These are phyloP conservation scores for Bipolaris oryzae DNA, from an alignment of 2,329 filamentous ascomycete genomes.

Conservation along the genomic window DNA sequence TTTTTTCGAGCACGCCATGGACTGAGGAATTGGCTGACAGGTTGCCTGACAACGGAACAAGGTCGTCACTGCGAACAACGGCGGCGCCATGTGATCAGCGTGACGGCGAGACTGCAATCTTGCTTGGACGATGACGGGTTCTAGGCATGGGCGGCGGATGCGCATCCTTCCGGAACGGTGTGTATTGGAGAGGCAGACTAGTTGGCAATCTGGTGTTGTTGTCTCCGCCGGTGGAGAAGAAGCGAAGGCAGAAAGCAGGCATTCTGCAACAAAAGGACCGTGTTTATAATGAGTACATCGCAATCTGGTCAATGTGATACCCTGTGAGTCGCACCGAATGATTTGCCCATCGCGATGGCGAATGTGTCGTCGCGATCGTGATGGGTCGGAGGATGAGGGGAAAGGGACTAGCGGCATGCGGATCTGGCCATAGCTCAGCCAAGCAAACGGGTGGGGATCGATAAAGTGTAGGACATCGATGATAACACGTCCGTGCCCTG, in stretches of 20 bases:
- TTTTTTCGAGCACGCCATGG: conserved; percentile 9
- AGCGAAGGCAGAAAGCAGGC: background rate
- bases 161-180: conserved; percentile 7
- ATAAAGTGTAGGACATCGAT: conserved; percentile 35
- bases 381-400: conserved; percentile 17
- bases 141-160: conserved; percentile 11
- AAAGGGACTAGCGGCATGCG: conserved; percentile 23
- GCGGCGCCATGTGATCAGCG: conserved; percentile 5
- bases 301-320: conserved; percentile 15
- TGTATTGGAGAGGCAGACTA: background rate
- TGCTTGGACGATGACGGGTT: conserved; percentile 4
- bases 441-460: conserved; percentile 30
- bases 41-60: conserved; percentile 9
- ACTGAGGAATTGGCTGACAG: conserved; percentile 17
- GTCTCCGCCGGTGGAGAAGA: conserved; percentile 1
- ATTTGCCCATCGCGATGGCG: conserved; percentile 17
- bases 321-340: conserved; percentile 17
- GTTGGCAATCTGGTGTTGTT: background rate
- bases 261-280: conserved; percentile 4
- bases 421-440: conserved; percentile 18
- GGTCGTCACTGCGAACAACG: conserved; percentile 1
- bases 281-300: conserved; percentile 13
- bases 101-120: conserved; percentile 9
- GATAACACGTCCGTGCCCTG: conserved; percentile 9
- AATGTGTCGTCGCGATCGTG: conserved; percentile 22